Percentiles rank a stretch among this genome's conserved stretches.
Evolutionary conservation across 2,329 filamentous ascomycete species (phyloP).

Genomic region (Fusarium pseudonygamai): DNA sequence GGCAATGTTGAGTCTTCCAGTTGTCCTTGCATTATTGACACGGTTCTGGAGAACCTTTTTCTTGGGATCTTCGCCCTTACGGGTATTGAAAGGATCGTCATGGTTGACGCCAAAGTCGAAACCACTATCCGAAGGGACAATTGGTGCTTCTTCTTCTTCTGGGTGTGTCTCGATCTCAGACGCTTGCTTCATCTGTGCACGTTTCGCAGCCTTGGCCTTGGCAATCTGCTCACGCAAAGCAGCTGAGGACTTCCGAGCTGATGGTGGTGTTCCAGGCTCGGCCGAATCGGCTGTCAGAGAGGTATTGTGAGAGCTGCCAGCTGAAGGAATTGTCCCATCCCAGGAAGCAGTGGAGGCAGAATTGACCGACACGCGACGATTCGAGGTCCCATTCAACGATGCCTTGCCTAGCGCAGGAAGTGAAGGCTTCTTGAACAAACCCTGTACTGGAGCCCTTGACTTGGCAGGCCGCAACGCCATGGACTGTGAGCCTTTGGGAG

Average conservation of each 20-base stretch:
- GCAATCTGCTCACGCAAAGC: constrained; percentile 91
- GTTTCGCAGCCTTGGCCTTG: constrained; percentile 85
- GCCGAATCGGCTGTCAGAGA: constrained; percentile 16
- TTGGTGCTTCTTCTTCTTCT: constrained; percentile 43
- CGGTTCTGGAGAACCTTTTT: constrained; percentile 78
- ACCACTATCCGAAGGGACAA: constrained; percentile 57
- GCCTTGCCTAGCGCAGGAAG: constrained; percentile 51
- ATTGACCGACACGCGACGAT: constrained; percentile 25
- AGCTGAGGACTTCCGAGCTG: constrained; percentile 73
- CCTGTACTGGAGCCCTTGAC: constrained; percentile 62
- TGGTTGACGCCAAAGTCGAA: constrained; percentile 62
- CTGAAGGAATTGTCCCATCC: constrained; percentile 45
- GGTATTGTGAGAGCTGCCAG: constrained; percentile 24
- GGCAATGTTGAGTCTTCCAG: constrained; percentile 88
- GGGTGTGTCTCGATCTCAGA: constrained; percentile 29
- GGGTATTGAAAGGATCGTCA: constrained; percentile 76
- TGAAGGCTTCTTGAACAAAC: constrained; percentile 66
- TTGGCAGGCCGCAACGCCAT: constrained; percentile 57
- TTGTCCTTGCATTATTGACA: constrained; percentile 75
- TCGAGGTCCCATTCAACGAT: constrained; percentile 19
- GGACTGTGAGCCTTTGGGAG: constrained; percentile 58
- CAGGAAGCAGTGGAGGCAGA: constrained; percentile 36
- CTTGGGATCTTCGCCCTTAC: constrained; percentile 64
- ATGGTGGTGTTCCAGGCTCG: constrained; percentile 35
- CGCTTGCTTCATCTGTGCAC: constrained; percentile 57